Base-by-base conservation (phyloP, 805 yeast genomes). In the Ogataea trehalophila region DNA sequence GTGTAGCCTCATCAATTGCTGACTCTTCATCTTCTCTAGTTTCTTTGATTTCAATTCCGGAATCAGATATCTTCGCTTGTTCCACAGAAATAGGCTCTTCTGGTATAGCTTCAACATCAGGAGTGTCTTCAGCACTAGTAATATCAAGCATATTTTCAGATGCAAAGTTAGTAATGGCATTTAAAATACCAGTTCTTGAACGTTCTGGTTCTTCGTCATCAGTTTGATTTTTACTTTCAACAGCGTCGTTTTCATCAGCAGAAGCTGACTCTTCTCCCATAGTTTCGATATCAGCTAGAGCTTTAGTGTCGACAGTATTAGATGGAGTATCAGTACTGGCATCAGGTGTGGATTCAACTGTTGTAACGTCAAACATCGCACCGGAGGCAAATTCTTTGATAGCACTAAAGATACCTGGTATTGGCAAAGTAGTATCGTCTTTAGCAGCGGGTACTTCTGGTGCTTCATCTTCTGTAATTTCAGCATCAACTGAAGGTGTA, bases 301-400 rank as follows among this genome's bases (percentile, higher is more conserved):
- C 36, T n/a, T 33, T 17, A 9, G 31, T 8, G 29, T 26, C 29
- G 6, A 26, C 29, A 8, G 29, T 23, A 23, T 5, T 7, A 23
- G 26, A 5, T 33, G 15, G 17, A 9, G 7, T n/a, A 6, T 15
- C 35, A 33, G 13, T n/a, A 14, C 16, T 15, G 35, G 35, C 16
- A 7, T 37, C 39, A 20, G 41, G 33, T 15, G 33, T 26, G 33
- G 44, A 41, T 23, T 23, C 42, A 17, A 43, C 18, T 20, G 43
- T 43, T 5, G 55, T 48, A 9, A 54, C 46, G 18, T 54, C 56
- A 52, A 52, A 44, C 46, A 54, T 20, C 9, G 51, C 49, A 11
- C 38, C 46, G 3, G 48, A 43, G 3, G 56, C 52, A 48, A 54
- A 54, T 31, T 48, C 29, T 6, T 43, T 33, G 14, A 50, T 29